Conservation (phyloP, 208 protist species). For the Wallacemonas sp. region DNA sequence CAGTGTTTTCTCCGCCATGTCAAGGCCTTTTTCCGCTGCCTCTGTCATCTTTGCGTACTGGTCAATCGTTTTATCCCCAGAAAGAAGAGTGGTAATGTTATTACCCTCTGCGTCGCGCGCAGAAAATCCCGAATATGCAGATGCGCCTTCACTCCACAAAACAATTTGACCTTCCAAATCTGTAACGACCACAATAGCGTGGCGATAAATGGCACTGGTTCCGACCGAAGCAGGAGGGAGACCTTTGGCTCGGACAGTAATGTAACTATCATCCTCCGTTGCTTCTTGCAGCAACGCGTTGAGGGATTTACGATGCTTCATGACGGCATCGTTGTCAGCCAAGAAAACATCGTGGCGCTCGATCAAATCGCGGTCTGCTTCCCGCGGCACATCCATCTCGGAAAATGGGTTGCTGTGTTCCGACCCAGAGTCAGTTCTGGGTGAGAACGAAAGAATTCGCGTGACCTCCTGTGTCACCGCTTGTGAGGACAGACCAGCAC, state of each 20-base stretch:
- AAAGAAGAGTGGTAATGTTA: constrained; percentile 62
- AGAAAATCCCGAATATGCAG: constrained; percentile 42
- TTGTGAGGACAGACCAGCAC: background rate
- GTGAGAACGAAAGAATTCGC: background rate
- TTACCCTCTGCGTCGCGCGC: constrained; percentile 52
- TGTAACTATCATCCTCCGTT: constrained; percentile 49
- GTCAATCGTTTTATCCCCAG: constrained; percentile 56
- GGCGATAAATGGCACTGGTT: constrained; percentile 39
- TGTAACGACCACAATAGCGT: constrained; percentile 51
- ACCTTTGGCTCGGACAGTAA: constrained; percentile 33
- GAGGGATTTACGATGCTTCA: constrained; percentile 31
- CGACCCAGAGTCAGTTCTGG: background rate
- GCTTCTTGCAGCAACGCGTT: constrained; percentile 37
- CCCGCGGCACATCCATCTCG: constrained; percentile 5
- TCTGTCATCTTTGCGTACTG: constrained; percentile 60
- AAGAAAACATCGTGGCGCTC: background rate
- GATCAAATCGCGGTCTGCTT: background rate
- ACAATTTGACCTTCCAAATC: constrained; percentile 49
- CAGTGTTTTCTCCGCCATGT: constrained; percentile 37
- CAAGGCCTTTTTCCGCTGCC: constrained; percentile 48
- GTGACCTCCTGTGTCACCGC: background rate
- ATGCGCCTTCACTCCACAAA: constrained; percentile 59
- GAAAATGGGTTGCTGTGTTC: constrained; percentile 17
- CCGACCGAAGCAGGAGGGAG: constrained; percentile 31
- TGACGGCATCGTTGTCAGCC: constrained; percentile 15